Percentiles rank a stretch among this genome's conserved stretches.
Conservation (phyloP, 75 land plant species). For the Azolla pinnata region DNA sequence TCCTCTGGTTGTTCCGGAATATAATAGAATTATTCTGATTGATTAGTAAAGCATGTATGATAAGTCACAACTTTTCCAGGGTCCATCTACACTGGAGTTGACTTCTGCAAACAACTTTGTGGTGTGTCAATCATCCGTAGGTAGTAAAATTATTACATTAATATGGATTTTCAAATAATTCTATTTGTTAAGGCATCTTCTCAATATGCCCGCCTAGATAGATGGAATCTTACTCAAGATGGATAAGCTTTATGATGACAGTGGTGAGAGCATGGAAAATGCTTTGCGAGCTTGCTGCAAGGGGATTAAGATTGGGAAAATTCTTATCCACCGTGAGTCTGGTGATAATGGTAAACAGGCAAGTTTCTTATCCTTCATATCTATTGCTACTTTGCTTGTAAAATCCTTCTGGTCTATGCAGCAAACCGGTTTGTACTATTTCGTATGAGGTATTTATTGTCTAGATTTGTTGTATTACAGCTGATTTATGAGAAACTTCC, state of each 20-base stretch:
- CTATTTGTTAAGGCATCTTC: neutral
- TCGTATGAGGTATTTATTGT: neutral
- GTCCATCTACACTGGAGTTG: conserved; percentile 60
- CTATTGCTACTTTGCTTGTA: no score
- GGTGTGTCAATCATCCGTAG: conserved; percentile 84
- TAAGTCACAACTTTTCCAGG: no score
- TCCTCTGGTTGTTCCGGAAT: no score
- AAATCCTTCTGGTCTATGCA: neutral
- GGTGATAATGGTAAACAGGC: conserved; percentile 68
- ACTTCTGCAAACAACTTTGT: conserved; percentile 64
- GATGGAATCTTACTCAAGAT: neutral
- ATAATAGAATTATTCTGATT: no score
- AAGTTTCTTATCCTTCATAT: conserved; percentile 6
- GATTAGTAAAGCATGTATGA: no score
- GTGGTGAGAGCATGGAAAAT: conserved; percentile 96
- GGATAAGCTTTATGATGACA: conserved; percentile 7
- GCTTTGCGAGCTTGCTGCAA: conserved; percentile 88
- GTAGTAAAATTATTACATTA: conserved; percentile 10
- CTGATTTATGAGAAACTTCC: conserved; percentile 82
- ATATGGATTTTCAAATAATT: neutral
- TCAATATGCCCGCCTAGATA: neutral
- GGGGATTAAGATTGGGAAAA: conserved; percentile 87
- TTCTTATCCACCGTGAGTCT: conserved; percentile 70
- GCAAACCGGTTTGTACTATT: neutral
- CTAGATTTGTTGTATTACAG: conserved; percentile 20